Conservation (phyloP, 2,329 filamentous ascomycete species). For the Claviceps paspali region DNA sequence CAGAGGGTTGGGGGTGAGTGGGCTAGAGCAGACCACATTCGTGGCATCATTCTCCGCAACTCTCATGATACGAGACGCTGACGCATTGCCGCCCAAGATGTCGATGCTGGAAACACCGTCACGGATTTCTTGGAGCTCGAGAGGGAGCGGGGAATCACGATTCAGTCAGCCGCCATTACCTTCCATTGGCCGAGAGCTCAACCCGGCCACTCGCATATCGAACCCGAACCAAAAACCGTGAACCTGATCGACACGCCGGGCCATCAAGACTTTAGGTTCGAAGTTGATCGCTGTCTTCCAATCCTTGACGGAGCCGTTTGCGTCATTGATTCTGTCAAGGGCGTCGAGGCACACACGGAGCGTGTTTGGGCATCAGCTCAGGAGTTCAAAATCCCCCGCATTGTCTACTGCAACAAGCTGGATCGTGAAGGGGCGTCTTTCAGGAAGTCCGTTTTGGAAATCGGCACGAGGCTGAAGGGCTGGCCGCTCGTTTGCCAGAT, state of each 20-base stretch:
- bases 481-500: conserved; percentile 92
- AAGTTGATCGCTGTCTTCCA: conserved; percentile 79
- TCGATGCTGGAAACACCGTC: conserved; percentile 91
- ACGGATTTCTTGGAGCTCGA: conserved; percentile 95
- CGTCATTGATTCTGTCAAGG: conserved; percentile 81
- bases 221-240: conserved; percentile 48
- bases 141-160: conserved; percentile 83
- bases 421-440: conserved; percentile 69
- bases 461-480: conserved; percentile 61
- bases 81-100: conserved; percentile 38
- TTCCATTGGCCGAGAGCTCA: conserved; percentile 71
- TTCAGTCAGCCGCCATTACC: conserved; percentile 91
- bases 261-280: conserved; percentile 94
- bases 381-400: conserved; percentile 67
- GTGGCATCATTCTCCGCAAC: neutral
- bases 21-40: neutral
- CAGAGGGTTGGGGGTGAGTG: conserved; percentile 60
- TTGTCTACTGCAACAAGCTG: conserved; percentile 66
- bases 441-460: conserved; percentile 69
- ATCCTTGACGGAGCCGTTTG: conserved; percentile 86
- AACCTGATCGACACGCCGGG: conserved; percentile 94
- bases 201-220: conserved; percentile 21
- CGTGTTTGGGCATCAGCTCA: conserved; percentile 89
- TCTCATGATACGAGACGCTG: too few species aligned
- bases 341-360: conserved; percentile 93